Conservation (phyloP, 139 green algal species). For the Chlamydomonas sp. region DNA sequence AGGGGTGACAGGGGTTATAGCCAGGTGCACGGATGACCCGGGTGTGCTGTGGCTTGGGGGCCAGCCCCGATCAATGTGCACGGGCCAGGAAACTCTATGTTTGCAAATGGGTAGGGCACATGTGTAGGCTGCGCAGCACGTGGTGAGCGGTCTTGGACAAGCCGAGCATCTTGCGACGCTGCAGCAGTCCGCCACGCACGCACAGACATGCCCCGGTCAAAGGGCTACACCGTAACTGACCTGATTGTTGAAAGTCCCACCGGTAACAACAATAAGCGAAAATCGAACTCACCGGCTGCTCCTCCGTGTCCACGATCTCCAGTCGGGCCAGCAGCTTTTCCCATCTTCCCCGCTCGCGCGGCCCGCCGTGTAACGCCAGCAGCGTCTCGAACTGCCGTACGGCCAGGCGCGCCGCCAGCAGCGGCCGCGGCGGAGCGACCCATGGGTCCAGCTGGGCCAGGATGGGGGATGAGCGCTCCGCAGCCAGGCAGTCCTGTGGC, state of each 20-base stretch:
- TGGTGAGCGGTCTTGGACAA: too few species aligned
- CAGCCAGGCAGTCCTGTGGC: slow-evolving; percentile 56
- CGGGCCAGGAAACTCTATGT: too few species aligned
- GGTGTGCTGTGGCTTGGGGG: too few species aligned
- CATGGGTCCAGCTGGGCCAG: slow-evolving; percentile 31
- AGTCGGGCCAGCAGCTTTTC: slow-evolving; percentile 37
- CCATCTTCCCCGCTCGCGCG: slow-evolving; percentile 48
- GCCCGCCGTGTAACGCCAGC: slow-evolving; percentile 47
- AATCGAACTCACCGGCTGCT: background rate
- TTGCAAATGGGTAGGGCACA: too few species aligned
- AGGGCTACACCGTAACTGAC: too few species aligned
- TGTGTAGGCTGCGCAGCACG: too few species aligned
- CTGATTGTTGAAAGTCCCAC: background rate
- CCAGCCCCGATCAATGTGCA: too few species aligned
- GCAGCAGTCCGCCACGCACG: too few species aligned
- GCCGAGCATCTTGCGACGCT: too few species aligned
- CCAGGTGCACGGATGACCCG: too few species aligned
- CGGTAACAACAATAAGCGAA: background rate
- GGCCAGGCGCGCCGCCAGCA: slow-evolving; percentile 46
- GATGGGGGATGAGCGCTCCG: slow-evolving; percentile 47
- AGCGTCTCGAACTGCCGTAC: slow-evolving; percentile 62
- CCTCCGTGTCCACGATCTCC: slow-evolving; percentile 22
- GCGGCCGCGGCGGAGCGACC: slow-evolving; percentile 13
- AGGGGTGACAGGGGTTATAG: too few species aligned
- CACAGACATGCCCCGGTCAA: too few species aligned